A percentile compares a stretch with the other conserved stretches of the same genome.
Conservation (phyloP, 768 basidiomycete species). For the Mrakia gelida region DNA sequence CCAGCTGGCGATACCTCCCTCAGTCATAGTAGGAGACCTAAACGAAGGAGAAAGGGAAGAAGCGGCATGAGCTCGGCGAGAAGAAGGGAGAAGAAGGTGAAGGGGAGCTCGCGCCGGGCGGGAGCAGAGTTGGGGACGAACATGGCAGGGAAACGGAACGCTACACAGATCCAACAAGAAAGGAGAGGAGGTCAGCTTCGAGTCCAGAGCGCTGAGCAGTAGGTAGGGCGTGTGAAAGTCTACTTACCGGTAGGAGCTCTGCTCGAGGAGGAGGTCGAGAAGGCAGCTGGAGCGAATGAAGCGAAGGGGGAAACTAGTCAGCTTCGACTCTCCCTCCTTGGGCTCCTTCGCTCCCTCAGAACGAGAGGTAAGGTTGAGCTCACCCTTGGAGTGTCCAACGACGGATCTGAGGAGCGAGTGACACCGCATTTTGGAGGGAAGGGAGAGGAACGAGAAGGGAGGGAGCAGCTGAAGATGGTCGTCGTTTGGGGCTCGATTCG, state of each 20-base stretch:
- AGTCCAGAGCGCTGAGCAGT: not conserved
- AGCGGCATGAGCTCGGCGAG: not conserved
- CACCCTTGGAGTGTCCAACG: too few species aligned
- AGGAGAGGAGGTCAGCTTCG: not conserved
- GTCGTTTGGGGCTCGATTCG: too few species aligned
- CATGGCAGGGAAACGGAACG: slow-evolving; percentile 33
- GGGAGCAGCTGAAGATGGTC: too few species aligned
- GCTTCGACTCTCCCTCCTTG: not conserved
- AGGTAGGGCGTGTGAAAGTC: not conserved
- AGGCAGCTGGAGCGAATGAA: not conserved
- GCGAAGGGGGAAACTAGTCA: not conserved
- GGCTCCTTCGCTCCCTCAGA: too few species aligned
- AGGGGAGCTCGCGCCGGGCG: not conserved
- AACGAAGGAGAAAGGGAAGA: not conserved
- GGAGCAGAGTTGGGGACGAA: slow-evolving; percentile 1
- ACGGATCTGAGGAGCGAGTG: too few species aligned
- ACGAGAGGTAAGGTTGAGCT: too few species aligned
- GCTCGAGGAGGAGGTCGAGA: slow-evolving; percentile 3
- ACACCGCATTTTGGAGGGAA: too few species aligned
- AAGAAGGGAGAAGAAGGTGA: not conserved
- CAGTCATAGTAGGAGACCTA: slow-evolving; percentile 88
- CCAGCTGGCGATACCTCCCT: slow-evolving; percentile 87
- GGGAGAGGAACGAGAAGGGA: too few species aligned
- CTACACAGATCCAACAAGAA: not conserved
- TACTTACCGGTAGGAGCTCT: slow-evolving; percentile 4